A percentile compares a stretch with the other conserved stretches of the same genome.
These are phyloP conservation scores for Vickermania spadyakhi DNA, from an alignment of 208 protist species.

Conservation along the genomic window DNA sequence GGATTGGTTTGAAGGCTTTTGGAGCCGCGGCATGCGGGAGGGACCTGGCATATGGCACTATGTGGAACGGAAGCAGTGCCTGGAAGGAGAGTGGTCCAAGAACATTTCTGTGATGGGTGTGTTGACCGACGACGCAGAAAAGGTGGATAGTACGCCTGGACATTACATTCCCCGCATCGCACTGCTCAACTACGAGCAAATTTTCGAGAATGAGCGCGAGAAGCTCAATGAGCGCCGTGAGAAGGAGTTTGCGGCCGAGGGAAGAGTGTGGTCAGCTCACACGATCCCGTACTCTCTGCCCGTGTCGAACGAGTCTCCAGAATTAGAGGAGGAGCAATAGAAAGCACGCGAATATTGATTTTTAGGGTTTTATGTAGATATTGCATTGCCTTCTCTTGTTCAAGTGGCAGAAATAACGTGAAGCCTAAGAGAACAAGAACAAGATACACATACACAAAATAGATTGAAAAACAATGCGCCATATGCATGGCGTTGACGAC, in stretches of 20 bases:
- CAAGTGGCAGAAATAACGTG: neutral
- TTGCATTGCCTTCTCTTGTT: neutral
- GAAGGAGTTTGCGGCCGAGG: conserved; percentile 32
- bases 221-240: conserved; percentile 51
- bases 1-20: conserved; percentile 87
- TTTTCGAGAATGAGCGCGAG: conserved; percentile 55
- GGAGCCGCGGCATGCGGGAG: conserved; percentile 67
- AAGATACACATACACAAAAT: no score
- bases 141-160: conserved; percentile 32
- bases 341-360: neutral
- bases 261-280: conserved; percentile 47
- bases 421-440: neutral
- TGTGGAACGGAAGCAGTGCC: conserved; percentile 49
- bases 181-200: conserved; percentile 43
- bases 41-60: conserved; percentile 85
- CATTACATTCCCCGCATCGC: conserved; percentile 74
- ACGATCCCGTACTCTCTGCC: conserved; percentile 1
- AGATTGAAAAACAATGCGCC: no score
- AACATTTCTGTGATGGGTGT: conserved; percentile 66
- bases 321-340: neutral
- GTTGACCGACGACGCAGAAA: conserved; percentile 66
- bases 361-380: neutral
- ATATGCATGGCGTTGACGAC: no score
- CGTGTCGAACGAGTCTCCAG: neutral
- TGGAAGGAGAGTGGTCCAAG: conserved; percentile 80